phyloP scores from a whole-genome alignment of 192 early-diverging fungal genomes.

The Rhizoclosmatium globosum region DNA sequence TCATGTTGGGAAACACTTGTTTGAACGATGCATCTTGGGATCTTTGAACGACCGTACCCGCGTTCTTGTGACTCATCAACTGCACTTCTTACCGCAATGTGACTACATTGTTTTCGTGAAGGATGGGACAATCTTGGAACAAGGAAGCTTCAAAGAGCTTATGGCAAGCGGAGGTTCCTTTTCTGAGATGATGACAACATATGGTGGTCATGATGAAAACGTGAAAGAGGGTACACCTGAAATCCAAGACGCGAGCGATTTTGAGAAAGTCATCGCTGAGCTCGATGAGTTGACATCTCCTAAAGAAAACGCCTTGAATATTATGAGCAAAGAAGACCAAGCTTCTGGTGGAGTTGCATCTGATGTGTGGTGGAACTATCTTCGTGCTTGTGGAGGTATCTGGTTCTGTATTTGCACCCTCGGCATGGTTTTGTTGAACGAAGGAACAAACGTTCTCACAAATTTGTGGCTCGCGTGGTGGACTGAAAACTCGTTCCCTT shows the following conservation, averaged over 20 bases:
- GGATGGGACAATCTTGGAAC: slow-evolving; percentile 67
- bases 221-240: background rate
- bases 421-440: slow-evolving; percentile 58
- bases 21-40: slow-evolving; percentile 64
- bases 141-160: slow-evolving; percentile 63
- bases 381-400: slow-evolving; percentile 66
- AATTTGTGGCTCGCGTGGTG: slow-evolving; percentile 49
- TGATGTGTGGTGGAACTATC: slow-evolving; percentile 73
- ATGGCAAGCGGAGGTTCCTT: slow-evolving; percentile 48
- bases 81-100: slow-evolving; percentile 62
- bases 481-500: slow-evolving; percentile 57
- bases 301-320: slow-evolving; percentile 16
- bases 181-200: background rate
- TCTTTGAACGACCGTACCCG: slow-evolving; percentile 60
- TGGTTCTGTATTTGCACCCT: slow-evolving; percentile 57
- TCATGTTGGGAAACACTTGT: slow-evolving; percentile 67
- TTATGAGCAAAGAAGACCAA: slow-evolving; percentile 76
- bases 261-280: background rate
- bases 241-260: no score
- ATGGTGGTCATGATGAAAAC: slow-evolving; percentile 12
- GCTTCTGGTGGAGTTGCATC: slow-evolving; percentile 75
- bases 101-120: slow-evolving; percentile 71
- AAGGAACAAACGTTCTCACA: slow-evolving; percentile 64
- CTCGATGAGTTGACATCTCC: background rate
- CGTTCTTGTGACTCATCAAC: slow-evolving; percentile 73